A percentile compares a stretch with the other conserved stretches of the same genome.
These are phyloP conservation scores for Scheffersomyces spartinae DNA, from an alignment of 805 yeast genomes.

Conservation along the genomic window DNA sequence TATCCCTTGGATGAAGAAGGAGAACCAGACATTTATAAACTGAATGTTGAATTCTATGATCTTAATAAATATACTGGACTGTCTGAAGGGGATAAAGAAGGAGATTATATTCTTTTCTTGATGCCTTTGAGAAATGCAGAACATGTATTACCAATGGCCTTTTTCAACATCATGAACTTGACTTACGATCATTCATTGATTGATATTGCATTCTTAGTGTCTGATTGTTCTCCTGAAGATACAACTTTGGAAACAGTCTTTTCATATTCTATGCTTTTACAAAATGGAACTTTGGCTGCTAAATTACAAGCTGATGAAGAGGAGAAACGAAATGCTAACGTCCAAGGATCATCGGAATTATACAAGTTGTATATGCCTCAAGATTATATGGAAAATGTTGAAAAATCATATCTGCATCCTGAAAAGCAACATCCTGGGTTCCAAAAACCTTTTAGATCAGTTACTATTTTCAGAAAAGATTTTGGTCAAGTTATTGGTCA, in stretches of 20 bases:
- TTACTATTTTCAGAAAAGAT: constrained; percentile 72
- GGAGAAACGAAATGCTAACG: constrained; percentile 17
- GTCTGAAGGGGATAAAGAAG: constrained; percentile 33
- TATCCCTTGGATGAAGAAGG: constrained; percentile 12
- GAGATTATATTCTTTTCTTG: constrained; percentile 57
- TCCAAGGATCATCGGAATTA: constrained; percentile 48
- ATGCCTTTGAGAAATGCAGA: constrained; percentile 77
- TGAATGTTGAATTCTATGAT: constrained; percentile 51
- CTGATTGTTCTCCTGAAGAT: constrained; percentile 65
- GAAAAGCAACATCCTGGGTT: constrained; percentile 44
- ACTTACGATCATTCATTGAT: constrained; percentile 74
- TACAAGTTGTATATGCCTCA: constrained; percentile 62
- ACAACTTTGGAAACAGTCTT: constrained; percentile 53
- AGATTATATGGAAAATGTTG: constrained; percentile 44
- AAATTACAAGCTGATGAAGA: constrained; percentile 33
- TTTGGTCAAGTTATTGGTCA: constrained; percentile 81
- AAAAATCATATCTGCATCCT: constrained; percentile 52
- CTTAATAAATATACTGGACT: constrained; percentile 45
- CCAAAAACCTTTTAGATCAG: constrained; percentile 60
- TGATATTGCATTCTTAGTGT: constrained; percentile 70
- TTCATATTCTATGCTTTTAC: constrained; percentile 56
- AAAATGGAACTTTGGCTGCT: constrained; percentile 52
- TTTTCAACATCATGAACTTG: constrained; percentile 75
- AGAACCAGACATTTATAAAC: constrained; percentile 22
- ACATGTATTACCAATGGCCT: constrained; percentile 67